Evolutionary conservation across 768 basidiomycete species (phyloP), one percentile per base, ranked within the genome.

Genomic region (Tricholoma bakamatsutake): DNA sequence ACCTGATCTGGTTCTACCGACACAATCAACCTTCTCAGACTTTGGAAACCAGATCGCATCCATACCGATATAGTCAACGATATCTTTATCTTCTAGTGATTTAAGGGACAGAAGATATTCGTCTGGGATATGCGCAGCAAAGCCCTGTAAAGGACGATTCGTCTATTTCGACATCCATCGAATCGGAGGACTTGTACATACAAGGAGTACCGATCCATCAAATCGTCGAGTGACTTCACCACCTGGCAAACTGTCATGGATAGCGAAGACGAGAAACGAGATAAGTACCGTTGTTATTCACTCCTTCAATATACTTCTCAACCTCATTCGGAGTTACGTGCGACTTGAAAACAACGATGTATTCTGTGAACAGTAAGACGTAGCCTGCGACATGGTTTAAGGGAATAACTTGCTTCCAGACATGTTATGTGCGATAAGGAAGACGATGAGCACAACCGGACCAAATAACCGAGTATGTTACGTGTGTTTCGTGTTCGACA

Each of bases 321-420:
- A 84, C 71, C 52, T 75, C 64, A 8, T 73, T 75, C 35, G 68
- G 50, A 27, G 75, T 64, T 39, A 72, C 79, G 27, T 54, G 45
- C 2, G 76, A 65, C 65, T 82, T 83, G 71, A 85, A 84, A 6
- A 80, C 73, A 40, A 85, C 75, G 53, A 83, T 82, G 62, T 74
- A 83, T 59, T 68, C 81, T 83, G 55, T 21, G 21, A 49, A 31
- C 17, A 39, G 21, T 15, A 12, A 33, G 30, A 35, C 34, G 18
- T 7, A 42, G 24, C 34, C 15, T 13, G 21, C 33, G 35, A 37
- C 31, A n/a, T 9, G 15, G 2, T 30, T 24, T 10, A 4, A 40
- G 18, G 33, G 21, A 57, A 13, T 2, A 18, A 54, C 48, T 54
- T 53, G 47, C 53, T 58, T 35, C 30, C 17, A 2, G 55, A 35